phyloP scores from a whole-genome alignment of 2,329 filamentous ascomycete species.

The Metarhizium anisopliae region DNA sequence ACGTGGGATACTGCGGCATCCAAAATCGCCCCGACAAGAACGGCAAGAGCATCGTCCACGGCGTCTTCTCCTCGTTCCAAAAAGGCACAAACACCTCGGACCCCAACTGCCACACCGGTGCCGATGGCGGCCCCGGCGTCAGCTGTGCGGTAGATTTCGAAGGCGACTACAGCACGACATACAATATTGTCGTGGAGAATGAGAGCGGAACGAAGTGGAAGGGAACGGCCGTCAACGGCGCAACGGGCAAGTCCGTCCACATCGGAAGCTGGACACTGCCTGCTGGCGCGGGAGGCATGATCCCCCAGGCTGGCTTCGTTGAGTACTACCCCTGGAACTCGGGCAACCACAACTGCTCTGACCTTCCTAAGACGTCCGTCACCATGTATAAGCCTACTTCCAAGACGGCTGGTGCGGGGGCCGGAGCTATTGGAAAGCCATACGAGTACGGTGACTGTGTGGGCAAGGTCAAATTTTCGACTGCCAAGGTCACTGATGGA shows the following conservation, averaged over 20 bases:
- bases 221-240: slow-evolving; percentile 11
- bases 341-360: slow-evolving; percentile 8
- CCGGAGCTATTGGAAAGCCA: slow-evolving; percentile 7
- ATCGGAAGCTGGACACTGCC: slow-evolving; percentile 14
- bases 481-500: not conserved
- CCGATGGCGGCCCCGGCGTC: no score
- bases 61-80: no score
- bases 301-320: slow-evolving; percentile 12
- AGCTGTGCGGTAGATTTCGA: no score
- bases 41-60: no score
- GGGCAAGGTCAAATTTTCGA: slow-evolving; percentile 6
- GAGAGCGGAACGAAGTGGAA: slow-evolving; percentile 12
- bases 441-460: slow-evolving; percentile 14
- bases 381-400: slow-evolving; percentile 9
- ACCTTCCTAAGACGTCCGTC: slow-evolving; percentile 11
- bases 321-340: slow-evolving; percentile 15
- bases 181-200: no score
- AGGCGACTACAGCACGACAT: no score
- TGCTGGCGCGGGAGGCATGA: slow-evolving; percentile 7
- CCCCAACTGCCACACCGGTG: no score
- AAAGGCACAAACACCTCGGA: no score
- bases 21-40: no score
- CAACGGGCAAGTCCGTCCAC: slow-evolving; percentile 2
- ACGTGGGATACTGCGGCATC: no score
- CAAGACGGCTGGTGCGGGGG: slow-evolving; percentile 7